phyloP scores from a whole-genome alignment of 1,284 basidiomycete species.

The Austropuccinia psidii region DNA sequence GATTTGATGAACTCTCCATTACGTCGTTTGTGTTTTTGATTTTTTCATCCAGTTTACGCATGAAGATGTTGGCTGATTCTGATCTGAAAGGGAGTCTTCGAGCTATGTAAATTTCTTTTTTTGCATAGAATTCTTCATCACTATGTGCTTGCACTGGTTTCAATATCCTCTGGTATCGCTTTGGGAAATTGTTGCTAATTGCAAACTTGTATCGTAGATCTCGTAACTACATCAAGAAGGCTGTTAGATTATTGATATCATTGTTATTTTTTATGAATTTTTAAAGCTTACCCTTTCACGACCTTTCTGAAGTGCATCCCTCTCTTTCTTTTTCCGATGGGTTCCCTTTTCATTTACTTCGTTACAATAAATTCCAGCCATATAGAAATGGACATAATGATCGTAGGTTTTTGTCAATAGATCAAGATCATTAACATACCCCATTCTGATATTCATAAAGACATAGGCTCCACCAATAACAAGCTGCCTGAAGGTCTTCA shows the following conservation, averaged over 20 bases:
- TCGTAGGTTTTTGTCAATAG: neutral
- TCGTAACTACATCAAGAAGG: no score
- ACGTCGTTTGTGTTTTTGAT: no score
- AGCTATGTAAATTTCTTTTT: neutral
- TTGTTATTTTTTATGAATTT: no score
- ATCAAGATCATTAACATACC: neutral
- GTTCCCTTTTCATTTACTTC: no score
- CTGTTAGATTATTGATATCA: no score
- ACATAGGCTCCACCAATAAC: neutral
- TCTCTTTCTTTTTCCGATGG: no score
- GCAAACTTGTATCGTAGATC: neutral
- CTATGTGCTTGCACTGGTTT: neutral
- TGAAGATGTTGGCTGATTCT: neutral
- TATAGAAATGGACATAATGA: neutral
- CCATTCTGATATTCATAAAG: neutral
- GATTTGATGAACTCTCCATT: no score
- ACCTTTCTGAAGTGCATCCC: no score
- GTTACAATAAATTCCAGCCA: neutral
- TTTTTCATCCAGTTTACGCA: neutral
- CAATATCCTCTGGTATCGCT: neutral
- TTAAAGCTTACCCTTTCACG: no score
- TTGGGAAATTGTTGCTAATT: constrained; percentile 3
- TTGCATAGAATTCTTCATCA: neutral
- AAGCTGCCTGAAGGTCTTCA: neutral
- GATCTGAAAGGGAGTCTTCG: neutral